Base-by-base conservation (phyloP, 352 stramenopile species). In the Globisporangium viniferum region DNA sequence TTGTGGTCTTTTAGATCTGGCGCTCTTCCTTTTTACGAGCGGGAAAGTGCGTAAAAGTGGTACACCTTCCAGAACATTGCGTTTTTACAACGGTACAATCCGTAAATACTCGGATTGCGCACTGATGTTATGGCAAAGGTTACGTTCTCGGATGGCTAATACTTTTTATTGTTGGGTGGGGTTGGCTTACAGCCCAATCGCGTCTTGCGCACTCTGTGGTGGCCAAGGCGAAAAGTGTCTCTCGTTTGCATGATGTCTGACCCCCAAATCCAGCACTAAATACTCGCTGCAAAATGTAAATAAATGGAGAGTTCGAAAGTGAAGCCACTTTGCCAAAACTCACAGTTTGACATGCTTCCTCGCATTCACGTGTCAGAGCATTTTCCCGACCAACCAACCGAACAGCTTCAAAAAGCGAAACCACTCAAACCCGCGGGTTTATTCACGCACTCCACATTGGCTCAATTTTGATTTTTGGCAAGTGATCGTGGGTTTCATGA, bases 1-100 rank as follows among this genome's bases (percentile, higher is more conserved):
- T 63, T 63, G 58, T 63, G 36, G 41, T 5, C 44, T 51, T 51
- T 51, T 22, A 22, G 44, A 64, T 64, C 36, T 49, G 56, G 33
- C 20, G 31, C 27, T 62, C 14, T 58, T 15, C 14, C 15, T 63
- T 63, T 63, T 63, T 63, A 63, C 58, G 36, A 20, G 20, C 15
- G 24, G 54, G 54, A 41, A 59, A 41, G 27, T 12, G 27, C 15
- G 59, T 64, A 57, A 64, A 57, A 64, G 18, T 64, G 59, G 59
- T 57, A 64, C 59, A 31, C 18, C 31, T 57, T 64, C 59, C 59
- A 64, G 59, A 64, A 64, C 27, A 2, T 57, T 64, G 6, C 15
- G 6, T 64, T 64, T 56, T 64, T 64, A 64, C 59, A 24, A 64
- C 24, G 59, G 59, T 64, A 64, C 59, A 35, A 56, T 33, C 36